Percentiles rank a stretch among this genome's conserved stretches.
Evolutionary conservation across 2,329 filamentous ascomycete genomes (phyloP).

Genomic region (Calonectria crousiana): DNA sequence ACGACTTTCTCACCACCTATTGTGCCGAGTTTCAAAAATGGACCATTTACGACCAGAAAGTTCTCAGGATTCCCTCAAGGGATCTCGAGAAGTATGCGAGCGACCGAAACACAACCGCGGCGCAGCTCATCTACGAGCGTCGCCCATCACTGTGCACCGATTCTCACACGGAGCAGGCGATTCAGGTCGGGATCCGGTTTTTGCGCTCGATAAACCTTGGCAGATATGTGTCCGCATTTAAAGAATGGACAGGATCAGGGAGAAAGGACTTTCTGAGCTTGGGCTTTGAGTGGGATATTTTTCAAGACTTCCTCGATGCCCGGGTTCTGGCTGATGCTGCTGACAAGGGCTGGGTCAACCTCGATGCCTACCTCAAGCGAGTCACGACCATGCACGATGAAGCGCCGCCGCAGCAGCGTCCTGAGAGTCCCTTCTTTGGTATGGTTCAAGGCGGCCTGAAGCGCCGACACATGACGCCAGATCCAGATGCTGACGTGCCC

Average conservation of each 20-base stretch:
- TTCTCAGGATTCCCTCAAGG: constrained; percentile 26
- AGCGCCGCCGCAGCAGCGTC: neutral
- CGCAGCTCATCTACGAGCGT: constrained; percentile 25
- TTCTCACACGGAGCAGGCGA: constrained; percentile 27
- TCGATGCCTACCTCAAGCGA: neutral
- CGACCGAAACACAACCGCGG: constrained; percentile 19
- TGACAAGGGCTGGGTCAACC: constrained; percentile 30
- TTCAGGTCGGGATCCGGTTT: constrained; percentile 34
- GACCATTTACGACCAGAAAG: constrained; percentile 31
- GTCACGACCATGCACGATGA: neutral
- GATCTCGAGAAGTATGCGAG: constrained; percentile 23
- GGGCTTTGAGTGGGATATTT: constrained; percentile 38
- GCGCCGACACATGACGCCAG: neutral
- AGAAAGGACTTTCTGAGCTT: constrained; percentile 41
- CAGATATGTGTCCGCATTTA: constrained; percentile 18
- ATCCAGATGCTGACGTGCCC: neutral
- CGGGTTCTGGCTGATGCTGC: constrained; percentile 22
- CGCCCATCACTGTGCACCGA: constrained; percentile 44
- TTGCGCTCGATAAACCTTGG: constrained; percentile 21
- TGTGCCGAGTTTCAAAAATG: constrained; percentile 34
- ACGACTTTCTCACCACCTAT: constrained; percentile 40
- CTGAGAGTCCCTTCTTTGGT: constrained; percentile 23
- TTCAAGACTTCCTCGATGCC: constrained; percentile 38
- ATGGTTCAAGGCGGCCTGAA: neutral
- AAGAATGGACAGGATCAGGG: constrained; percentile 25